phyloP scores from a whole-genome alignment of 179 eudicot species.

The Drosera spatulata region DNA sequence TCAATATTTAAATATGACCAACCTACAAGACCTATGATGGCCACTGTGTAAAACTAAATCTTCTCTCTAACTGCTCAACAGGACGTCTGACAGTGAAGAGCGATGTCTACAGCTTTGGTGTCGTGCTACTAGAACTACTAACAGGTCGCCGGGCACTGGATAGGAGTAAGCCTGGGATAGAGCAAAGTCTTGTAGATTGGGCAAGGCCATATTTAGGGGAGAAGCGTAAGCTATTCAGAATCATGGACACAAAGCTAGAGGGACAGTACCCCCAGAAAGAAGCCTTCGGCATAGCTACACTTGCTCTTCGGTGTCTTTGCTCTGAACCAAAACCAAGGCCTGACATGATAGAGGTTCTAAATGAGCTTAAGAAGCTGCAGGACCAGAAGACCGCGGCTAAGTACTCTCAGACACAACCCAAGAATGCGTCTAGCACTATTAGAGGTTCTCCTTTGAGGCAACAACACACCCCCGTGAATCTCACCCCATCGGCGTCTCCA shows the following conservation, averaged over 20 bases:
- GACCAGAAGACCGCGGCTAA: too few relatives aligned
- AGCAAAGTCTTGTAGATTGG: constrained; percentile 4
- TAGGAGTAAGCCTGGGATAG: background rate
- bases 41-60: too few relatives aligned
- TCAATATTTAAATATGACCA: too few relatives aligned
- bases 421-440: too few relatives aligned
- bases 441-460: too few relatives aligned
- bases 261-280: constrained; percentile 1
- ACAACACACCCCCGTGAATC: too few relatives aligned
- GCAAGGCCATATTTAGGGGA: constrained; percentile 3
- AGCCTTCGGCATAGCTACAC: background rate
- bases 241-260: constrained; percentile 3
- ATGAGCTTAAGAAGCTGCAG: constrained; percentile 1
- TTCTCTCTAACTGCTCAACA: background rate
- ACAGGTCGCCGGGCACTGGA: constrained; percentile 1
- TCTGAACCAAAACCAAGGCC: background rate
- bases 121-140: background rate
- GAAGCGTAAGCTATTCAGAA: background rate
- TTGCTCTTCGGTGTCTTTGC: constrained; percentile 4
- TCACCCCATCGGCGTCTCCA: too few relatives aligned
- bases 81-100: background rate
- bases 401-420: too few relatives aligned
- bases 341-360: background rate
- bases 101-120: background rate
- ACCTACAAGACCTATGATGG: too few relatives aligned